Evolutionary conservation across 495 filamentous ascomycete genomes (phyloP), one percentile per base, ranked within the genome.

Genomic region (Filosporella fistucella): DNA sequence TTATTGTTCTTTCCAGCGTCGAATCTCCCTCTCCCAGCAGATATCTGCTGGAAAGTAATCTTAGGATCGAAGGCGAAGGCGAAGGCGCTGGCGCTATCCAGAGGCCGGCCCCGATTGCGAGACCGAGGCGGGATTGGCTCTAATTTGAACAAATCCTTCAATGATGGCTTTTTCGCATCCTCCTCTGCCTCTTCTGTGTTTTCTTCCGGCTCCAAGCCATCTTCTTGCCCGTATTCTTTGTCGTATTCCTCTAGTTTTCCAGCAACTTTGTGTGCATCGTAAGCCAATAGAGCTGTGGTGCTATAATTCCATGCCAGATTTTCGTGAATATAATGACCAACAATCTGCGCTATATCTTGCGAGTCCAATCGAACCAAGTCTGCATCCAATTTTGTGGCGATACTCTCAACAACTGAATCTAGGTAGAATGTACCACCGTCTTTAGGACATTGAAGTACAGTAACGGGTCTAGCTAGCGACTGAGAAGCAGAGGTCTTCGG

Each of bases 361-460:
- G 89, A 82, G 63, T 85, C 81, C 12, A 98, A 64, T 18, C 78
- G 76, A 26, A 98, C 68, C 4, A 96, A 59, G 62, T 97, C 87
- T n/a, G 90, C 82, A 25, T 69, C 65, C 11, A 85, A 48, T 14
- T 77, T 70, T 10, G 65, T 58, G 1, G 89, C 85, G 24, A 87
- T 63, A 23, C 63, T 67, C 35, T 76, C 68, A 7, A 87, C 74
- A 22, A 87, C 60, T 1, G 64, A 61, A 45, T 85, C 72, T 29
- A 91, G 63, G 45, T 80, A 77, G 24, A 65, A 57, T 20, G 73
- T 72, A 0, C 74, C 74, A 40, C 80, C 76, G 34, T 75, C 67
- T 28, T 75, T 75, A 0, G 84, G 81, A 51, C 80, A 83, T 32
- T 82, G 77, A n/a, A 90, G 66, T 11, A 80, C 65, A 12, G 36